Conservation (phyloP, 2,329 filamentous ascomycete species). For the Microsporum audouinii region DNA sequence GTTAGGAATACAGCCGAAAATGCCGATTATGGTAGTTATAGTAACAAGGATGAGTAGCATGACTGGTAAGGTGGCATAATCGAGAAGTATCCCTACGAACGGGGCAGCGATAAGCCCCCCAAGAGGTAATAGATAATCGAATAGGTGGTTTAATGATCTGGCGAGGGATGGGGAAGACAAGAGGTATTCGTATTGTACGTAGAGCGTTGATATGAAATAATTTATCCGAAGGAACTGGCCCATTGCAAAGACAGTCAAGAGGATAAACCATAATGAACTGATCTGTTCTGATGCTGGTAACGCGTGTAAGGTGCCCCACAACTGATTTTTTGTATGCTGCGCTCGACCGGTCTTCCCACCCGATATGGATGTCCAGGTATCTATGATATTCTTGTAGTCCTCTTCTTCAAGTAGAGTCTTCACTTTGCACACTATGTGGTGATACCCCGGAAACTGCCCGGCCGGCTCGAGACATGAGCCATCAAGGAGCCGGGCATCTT, state of each 20-base stretch:
- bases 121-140: constrained; percentile 69
- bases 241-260: constrained; percentile 67
- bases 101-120: constrained; percentile 73
- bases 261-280: constrained; percentile 67
- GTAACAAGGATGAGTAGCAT: constrained; percentile 60
- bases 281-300: constrained; percentile 62
- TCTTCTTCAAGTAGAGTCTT: constrained; percentile 45
- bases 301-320: constrained; percentile 79
- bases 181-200: constrained; percentile 68
- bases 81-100: constrained; percentile 70
- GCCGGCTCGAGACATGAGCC: not conserved
- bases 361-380: not conserved
- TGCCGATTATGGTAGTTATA: constrained; percentile 61
- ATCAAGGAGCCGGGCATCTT: not conserved
- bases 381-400: not conserved
- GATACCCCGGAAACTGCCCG: constrained; percentile 3
- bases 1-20: constrained; percentile 62
- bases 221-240: constrained; percentile 70
- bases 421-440: constrained; percentile 41
- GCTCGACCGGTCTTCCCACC: constrained; percentile 44
- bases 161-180: constrained; percentile 53
- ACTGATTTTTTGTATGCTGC: constrained; percentile 54
- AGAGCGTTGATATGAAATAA: constrained; percentile 76
- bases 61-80: constrained; percentile 60
- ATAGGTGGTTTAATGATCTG: constrained; percentile 65